Percentiles rank a stretch among this genome's conserved stretches.
phyloP scores from a whole-genome alignment of 176 grass and related monocot species.

The Oryza rufipogon region DNA sequence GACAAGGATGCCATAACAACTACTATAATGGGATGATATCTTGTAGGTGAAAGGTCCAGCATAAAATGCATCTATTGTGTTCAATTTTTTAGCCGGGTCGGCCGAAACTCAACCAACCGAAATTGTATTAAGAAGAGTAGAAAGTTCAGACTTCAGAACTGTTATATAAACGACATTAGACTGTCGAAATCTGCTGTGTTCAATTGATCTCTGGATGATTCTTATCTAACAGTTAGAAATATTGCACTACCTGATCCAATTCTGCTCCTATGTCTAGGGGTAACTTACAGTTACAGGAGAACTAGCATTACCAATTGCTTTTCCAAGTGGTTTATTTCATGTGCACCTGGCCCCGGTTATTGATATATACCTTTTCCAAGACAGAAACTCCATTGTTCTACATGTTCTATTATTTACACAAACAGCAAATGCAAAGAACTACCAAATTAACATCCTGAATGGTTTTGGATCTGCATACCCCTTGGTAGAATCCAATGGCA shows the following conservation, averaged over 20 bases:
- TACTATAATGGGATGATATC: constrained; percentile 1
- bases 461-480: constrained; percentile 58
- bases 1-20: neutral
- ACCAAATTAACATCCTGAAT: neutral
- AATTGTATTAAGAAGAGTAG: too few species aligned
- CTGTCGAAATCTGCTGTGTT: neutral
- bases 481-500: constrained; percentile 97
- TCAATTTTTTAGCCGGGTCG: neutral
- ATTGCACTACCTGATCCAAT: constrained; percentile 32
- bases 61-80: neutral
- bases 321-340: neutral
- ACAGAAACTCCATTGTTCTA: neutral
- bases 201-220: neutral
- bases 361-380: neutral
- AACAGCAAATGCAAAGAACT: neutral
- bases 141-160: too few species aligned
- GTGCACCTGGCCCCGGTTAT: too few species aligned
- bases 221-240: neutral
- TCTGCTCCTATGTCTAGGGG: neutral
- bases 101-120: too few species aligned
- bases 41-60: neutral
- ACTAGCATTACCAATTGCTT: neutral
- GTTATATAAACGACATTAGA: too few species aligned
- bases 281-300: neutral
- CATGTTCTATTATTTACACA: neutral